Evolutionary conservation across 139 green algal species (phyloP).

Genomic region (Tetraselmis chui): DNA sequence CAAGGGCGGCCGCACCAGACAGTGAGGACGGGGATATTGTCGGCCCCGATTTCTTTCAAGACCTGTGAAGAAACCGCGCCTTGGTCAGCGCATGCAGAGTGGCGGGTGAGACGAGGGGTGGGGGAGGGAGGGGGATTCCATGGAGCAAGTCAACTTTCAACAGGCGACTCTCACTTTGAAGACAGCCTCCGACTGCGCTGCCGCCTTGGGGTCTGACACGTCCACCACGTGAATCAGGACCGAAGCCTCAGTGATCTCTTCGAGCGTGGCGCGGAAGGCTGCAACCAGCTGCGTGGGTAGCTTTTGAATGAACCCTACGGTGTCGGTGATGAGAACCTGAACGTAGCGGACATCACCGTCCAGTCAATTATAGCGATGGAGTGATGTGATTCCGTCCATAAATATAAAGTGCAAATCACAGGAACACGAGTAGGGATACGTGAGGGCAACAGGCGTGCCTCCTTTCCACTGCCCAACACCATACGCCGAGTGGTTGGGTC

Average conservation of each 20-base stretch:
- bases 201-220: constrained; percentile 61
- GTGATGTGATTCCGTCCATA: too few relatives aligned
- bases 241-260: constrained; percentile 80
- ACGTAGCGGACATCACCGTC: too few relatives aligned
- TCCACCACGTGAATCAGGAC: constrained; percentile 94
- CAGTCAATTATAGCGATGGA: too few relatives aligned
- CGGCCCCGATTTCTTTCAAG: constrained; percentile 61
- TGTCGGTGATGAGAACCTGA: constrained; percentile 83
- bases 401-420: too few relatives aligned
- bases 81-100: background rate
- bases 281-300: constrained; percentile 92
- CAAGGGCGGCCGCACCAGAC: constrained; percentile 54
- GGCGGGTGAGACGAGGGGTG: background rate
- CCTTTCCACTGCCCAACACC: constrained; percentile 62
- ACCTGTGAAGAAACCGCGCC: constrained; percentile 37
- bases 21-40: constrained; percentile 60
- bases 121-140: background rate
- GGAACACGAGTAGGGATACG: background rate
- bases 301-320: constrained; percentile 94
- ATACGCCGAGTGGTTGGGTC: constrained; percentile 90
- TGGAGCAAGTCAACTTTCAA: background rate
- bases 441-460: constrained; percentile 28
- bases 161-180: constrained; percentile 25
- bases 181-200: constrained; percentile 68
- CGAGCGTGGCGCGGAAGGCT: constrained; percentile 87